Base-by-base conservation (phyloP, 768 basidiomycete species). In the Gymnopilus junonius region DNA sequence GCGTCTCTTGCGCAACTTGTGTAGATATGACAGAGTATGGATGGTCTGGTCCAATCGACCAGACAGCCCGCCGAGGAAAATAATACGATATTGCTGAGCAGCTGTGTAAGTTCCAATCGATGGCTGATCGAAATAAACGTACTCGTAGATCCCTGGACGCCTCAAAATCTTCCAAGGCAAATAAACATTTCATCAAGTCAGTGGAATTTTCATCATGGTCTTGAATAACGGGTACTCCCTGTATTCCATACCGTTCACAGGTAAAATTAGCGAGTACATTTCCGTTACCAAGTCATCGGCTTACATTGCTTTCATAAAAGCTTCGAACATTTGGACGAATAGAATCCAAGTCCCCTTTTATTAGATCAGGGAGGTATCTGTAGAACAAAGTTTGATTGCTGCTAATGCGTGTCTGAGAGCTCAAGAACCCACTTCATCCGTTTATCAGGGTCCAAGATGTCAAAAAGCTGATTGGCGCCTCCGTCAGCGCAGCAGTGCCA, bases 341-440 rank as follows among this genome's bases (percentile, higher is more conserved):
- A 8, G 95, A 98, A 73, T 99, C 97, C 29, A 99, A 75, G 74
- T 99, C 97, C 27, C 97, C 97, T 74, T 93, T 96, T 70, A 99
- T 91, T 21, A 97, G 74, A 72, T 95, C 85, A 0, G 97, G 97
- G 5, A 89, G 71, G 72, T 85, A 94, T 17, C 92, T 93, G 25
- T 62, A 39, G 50, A 17, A 59, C 46, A 40, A 65, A 59, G 29
- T 20, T 37, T 60, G 29, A 55, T 32, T 32, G n/a, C 6, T 12
- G 37, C 45, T 17, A 31, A 45, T 32, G 58, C 32, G 53, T 32
- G 48, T 45, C 37, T 46, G 48, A 40, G 15, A 27, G 45, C 37
- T 15, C 20, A 31, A 50, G 27, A 58, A 65, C 64, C 27, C 63
- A 71, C 72, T 61, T 62, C 34, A 51, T 37, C 23, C 70, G 67